Percentiles rank a stretch among this genome's conserved stretches.
phyloP scores from a whole-genome alignment of 768 basidiomycete genomes.

The Cubamyces sp. region DNA sequence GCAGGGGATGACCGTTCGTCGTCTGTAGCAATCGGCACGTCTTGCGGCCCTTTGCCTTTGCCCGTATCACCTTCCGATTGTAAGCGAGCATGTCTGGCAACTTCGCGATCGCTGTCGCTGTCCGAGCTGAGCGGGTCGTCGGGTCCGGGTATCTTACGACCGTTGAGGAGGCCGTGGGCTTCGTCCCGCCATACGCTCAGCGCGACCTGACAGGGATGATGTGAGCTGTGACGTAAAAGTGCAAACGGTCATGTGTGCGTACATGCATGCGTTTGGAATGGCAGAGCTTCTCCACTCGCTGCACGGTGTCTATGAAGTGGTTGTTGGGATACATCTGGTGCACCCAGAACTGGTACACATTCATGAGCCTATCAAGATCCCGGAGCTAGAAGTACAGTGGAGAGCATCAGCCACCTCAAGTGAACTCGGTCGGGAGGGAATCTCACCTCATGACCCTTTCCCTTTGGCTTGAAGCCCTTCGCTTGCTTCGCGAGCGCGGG shows the following conservation, averaged over 20 bases:
- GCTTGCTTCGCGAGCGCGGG: constrained; percentile 76
- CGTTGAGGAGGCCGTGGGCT: constrained; percentile 49
- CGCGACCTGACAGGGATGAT: constrained; percentile 50
- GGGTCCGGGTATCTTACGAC: constrained; percentile 35
- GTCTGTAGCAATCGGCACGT: constrained; percentile 18
- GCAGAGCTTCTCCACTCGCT: constrained; percentile 86
- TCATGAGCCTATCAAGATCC: constrained; percentile 80
- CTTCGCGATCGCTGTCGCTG: constrained; percentile 31
- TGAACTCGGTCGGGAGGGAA: background rate
- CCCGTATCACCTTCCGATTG: constrained; percentile 29
- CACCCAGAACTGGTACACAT: constrained; percentile 93
- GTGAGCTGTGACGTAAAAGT: background rate
- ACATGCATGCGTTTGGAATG: constrained; percentile 88
- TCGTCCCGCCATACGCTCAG: constrained; percentile 82
- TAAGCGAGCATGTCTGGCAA: constrained; percentile 31
- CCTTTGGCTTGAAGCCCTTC: constrained; percentile 79
- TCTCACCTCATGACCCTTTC: constrained; percentile 90
- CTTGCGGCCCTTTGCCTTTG: constrained; percentile 29
- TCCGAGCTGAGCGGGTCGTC: constrained; percentile 30
- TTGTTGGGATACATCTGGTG: constrained; percentile 91
- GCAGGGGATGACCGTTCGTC: constrained; percentile 28
- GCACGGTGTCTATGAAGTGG: constrained; percentile 84
- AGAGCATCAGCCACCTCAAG: background rate
- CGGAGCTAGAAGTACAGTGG: constrained; percentile 54
- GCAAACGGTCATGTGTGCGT: constrained; percentile 31